A percentile compares a stretch with the other conserved stretches of the same genome.
phyloP scores from a whole-genome alignment of 345 rosid species.

The Salix udensis region DNA sequence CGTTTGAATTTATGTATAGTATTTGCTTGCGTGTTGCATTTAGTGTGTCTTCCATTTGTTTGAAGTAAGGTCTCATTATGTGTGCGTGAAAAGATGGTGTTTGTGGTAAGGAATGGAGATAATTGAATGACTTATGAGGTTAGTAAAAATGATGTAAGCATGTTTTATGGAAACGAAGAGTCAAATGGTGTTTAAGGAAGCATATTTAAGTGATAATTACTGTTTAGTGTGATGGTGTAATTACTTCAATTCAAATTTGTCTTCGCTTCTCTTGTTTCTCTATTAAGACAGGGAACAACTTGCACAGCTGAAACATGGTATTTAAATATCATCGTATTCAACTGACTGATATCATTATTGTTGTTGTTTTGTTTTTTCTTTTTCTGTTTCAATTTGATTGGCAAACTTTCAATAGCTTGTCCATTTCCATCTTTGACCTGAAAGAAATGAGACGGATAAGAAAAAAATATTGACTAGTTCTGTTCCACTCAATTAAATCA shows the following conservation, averaged over 20 bases:
- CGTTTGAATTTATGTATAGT: not conserved
- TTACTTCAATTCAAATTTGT: not conserved
- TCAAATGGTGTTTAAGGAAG: not conserved
- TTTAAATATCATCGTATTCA: not conserved
- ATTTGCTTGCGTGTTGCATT: not conserved
- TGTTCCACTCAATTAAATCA: no score
- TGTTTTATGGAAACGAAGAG: no score
- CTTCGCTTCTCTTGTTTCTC: not conserved
- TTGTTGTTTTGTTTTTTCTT: not conserved
- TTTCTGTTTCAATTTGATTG: not conserved
- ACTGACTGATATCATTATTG: not conserved
- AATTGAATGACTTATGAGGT: no score
- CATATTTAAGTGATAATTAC: not conserved
- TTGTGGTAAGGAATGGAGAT: no score
- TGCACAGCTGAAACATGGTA: not conserved
- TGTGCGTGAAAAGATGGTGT: not conserved
- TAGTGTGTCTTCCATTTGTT: not conserved
- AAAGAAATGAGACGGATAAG: not conserved
- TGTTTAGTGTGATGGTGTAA: not conserved
- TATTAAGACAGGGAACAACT: not conserved
- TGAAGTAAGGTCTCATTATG: not conserved
- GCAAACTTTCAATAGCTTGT: not conserved
- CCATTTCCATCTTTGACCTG: not conserved
- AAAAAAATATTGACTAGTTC: not conserved
- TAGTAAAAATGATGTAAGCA: no score